Base-by-base conservation (phyloP, 495 filamentous ascomycete genomes). In the Amphirosellinia nigrospora region DNA sequence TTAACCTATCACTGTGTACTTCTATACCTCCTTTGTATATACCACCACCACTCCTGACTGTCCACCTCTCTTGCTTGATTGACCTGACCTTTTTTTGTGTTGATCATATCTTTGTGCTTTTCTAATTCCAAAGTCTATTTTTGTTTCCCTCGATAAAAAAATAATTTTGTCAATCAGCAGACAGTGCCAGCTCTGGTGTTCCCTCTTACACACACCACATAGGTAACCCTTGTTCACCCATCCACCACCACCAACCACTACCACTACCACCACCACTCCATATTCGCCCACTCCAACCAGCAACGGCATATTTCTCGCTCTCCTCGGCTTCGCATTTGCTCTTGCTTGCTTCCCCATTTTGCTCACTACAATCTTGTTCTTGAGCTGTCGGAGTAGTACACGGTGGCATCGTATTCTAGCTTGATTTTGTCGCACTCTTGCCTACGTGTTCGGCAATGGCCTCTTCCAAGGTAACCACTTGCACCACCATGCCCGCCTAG, bases 381-480 rank as follows among this genome's bases (percentile, higher is more conserved):
- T 73, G 53, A 71, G 73, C 63, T 64, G 73, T 39, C 61, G 41
- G 38, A 53, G 73, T 72, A 45, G 70, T 73, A 75, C 61, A 68
- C 58, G 72, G 67, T 66, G 68, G 38, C 64, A 71, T 65, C 21
- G 60, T 64, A 34, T 52, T 67, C 48, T 71, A 56, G 64, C 72
- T 73, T 53, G 30, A 41, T 81, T 80, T 79, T 75, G 76, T 77
- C 70, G 67, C 56, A 67, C 68, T 63, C 69, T 69, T 63, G 61
- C 75, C 61, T 75, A 75, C 70, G 72, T 78, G 77, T 79, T 73
- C 77, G 72, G 77, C 82, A 82, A 85, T 86, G 84, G 84, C 84
- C 72, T 86, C 83, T 72, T 86, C 81, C 78, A 85, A 85, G 83
- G 84, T 86, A 83, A 72, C 60, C 28, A 71, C 73, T 77, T 67